Base-by-base conservation (phyloP, 345 rosid species). In the Arabidopsis arenosa region DNA sequence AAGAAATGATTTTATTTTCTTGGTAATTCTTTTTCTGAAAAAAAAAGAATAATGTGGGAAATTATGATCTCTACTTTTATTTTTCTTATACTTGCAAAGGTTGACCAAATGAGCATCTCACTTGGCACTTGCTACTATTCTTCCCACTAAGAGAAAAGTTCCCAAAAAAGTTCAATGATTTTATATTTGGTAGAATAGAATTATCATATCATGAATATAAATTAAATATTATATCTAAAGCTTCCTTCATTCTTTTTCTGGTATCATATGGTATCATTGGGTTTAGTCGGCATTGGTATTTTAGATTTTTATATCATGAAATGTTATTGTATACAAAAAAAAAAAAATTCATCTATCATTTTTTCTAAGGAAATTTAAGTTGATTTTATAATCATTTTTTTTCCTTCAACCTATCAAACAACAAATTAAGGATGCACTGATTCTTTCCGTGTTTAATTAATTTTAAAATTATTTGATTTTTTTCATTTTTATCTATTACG, bases 31-130 rank as follows among this genome's bases (percentile, higher is more conserved):
- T 47, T 54, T 30, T 58, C 7, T 18, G 12, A 56, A 56, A 75
- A 80, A 80, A 63, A 75, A 75, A 64, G 37, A 79, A 66, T 91
- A 92, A 87, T 86, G 78, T 80, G 73, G 62, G 80, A 77, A 77
- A 78, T 52, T 76, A 70, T 48, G 59, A 77, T 57, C 28, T 78
- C 63, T 75, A 57, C 39, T 21, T 75, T 67, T 44, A 72, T 28
- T 53, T 75, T 55, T 61, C 77, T 77, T 61, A 23, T 23, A 82
- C 78, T 68, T 74, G 75, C 90, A 84, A 68, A 88, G 96, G 97
- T 92, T 92, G 93, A 92, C 93, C 89, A 85, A 81, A 74, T 78
- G 86, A 83, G 76, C 81, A 86, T 88, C 90, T 88, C 57, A 71
- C 76, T 75, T 75, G 79, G 67, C 73, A 57, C 36, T 57, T 71